Evolutionary conservation across 192 early-diverging fungal species (phyloP).

Genomic region (Spizellomyces punctatus): DNA sequence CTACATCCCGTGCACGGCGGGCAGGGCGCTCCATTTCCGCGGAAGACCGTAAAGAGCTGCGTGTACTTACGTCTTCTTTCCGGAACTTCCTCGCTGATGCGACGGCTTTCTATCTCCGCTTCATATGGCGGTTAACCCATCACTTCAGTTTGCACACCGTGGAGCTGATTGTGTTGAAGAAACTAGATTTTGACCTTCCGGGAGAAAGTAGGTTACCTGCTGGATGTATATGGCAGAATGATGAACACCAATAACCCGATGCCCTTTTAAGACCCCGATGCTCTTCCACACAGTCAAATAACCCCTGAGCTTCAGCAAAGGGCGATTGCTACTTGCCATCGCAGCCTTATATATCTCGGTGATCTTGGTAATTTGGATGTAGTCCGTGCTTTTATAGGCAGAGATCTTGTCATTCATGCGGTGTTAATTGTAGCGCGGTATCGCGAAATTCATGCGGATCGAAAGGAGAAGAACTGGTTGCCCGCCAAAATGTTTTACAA

Average conservation of each 20-base stretch:
- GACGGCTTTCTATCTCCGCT: slow-evolving; percentile 29
- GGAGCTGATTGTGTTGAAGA: slow-evolving; percentile 7
- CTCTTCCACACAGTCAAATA: not conserved
- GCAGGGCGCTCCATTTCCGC: slow-evolving; percentile 2
- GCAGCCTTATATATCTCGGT: slow-evolving; percentile 64
- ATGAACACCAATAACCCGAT: too few relatives aligned
- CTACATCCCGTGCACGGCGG: not conserved
- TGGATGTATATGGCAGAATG: not conserved
- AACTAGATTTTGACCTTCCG: slow-evolving; percentile 11
- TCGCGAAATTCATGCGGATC: slow-evolving; percentile 59
- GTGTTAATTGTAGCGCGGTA: slow-evolving; percentile 54
- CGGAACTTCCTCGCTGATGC: slow-evolving; percentile 31
- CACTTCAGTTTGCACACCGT: slow-evolving; percentile 13
- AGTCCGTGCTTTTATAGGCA: not conserved
- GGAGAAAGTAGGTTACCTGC: slow-evolving; percentile 5
- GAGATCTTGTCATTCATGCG: not conserved
- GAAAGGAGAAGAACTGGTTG: slow-evolving; percentile 58
- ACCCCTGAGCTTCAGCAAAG: slow-evolving; percentile 6
- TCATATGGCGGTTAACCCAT: slow-evolving; percentile 27
- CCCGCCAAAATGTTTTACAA: slow-evolving; percentile 64
- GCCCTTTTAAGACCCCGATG: not conserved
- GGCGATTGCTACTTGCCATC: slow-evolving; percentile 32
- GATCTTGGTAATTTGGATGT: slow-evolving; percentile 58
- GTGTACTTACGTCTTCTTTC: slow-evolving; percentile 26
- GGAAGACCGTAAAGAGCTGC: slow-evolving; percentile 15